phyloP scores from a whole-genome alignment of 1,284 basidiomycete species.

The Ustilago trichophora region DNA sequence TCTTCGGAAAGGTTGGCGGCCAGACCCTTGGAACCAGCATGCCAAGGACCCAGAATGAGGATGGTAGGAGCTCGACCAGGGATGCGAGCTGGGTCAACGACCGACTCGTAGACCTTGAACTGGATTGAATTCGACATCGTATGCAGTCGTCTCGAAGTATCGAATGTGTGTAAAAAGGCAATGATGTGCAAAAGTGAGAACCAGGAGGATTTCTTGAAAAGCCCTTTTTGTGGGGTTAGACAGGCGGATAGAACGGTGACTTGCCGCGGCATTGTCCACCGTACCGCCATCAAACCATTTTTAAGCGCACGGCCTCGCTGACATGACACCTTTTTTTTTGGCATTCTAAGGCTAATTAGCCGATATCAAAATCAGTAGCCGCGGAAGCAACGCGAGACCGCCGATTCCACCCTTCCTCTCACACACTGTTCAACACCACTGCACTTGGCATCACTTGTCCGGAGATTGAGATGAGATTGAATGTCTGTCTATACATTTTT shows the following conservation, averaged over 20 bases:
- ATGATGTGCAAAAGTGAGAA: neutral
- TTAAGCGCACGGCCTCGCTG: neutral
- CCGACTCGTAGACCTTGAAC: conserved; percentile 6
- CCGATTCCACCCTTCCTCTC: no score
- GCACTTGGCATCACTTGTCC: no score
- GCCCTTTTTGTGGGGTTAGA: neutral
- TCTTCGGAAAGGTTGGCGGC: conserved; percentile 34
- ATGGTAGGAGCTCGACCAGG: conserved; percentile 23
- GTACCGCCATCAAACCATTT: no score
- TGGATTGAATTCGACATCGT: conserved; percentile 9
- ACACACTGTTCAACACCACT: no score
- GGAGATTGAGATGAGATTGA: no score
- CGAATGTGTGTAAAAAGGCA: neutral
- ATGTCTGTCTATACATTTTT: no score
- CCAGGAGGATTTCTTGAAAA: neutral
- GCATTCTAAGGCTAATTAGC: no score
- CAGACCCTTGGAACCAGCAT: conserved; percentile 20
- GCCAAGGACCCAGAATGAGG: conserved; percentile 8
- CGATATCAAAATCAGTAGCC: no score
- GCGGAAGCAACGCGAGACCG: neutral
- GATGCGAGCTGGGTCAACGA: conserved; percentile 16
- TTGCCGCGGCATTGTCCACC: conserved; percentile 7
- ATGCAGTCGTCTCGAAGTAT: no score
- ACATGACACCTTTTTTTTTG: no score
- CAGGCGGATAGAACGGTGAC: neutral